Conservation (phyloP, 345 rosid species). For the Raphanus raphanistrum region DNA sequence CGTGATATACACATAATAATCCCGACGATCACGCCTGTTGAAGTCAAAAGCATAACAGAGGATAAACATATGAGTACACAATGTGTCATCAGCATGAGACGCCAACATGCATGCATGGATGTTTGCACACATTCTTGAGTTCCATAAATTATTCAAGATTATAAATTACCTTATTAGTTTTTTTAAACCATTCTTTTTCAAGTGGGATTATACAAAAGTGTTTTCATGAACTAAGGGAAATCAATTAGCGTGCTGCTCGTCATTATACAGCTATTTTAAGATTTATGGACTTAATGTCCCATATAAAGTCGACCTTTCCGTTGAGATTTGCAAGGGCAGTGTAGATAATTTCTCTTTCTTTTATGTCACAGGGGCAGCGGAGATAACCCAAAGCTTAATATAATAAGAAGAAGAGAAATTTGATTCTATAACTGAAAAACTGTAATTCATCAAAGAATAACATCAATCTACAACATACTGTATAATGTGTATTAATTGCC, state of each 20-base stretch:
- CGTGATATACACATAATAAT: slow-evolving; percentile 33
- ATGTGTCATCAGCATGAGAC: slow-evolving; percentile 10
- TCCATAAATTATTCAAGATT: slow-evolving; percentile 3
- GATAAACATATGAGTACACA: slow-evolving; percentile 19
- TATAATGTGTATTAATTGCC: too few relatives aligned
- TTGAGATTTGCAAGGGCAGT: not conserved
- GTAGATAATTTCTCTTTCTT: not conserved
- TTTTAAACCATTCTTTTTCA: not conserved
- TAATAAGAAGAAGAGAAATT: not conserved
- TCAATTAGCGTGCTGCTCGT: slow-evolving; percentile 27
- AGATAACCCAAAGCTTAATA: not conserved
- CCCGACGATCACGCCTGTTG: slow-evolving; percentile 26
- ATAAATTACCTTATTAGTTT: not conserved
- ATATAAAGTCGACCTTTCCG: not conserved
- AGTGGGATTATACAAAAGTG: slow-evolving; percentile 19
- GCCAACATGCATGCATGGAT: slow-evolving; percentile 27
- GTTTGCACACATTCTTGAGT: slow-evolving; percentile 27
- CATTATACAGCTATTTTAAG: slow-evolving; percentile 30
- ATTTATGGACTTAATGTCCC: slow-evolving; percentile 11
- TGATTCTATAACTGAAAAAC: not conserved
- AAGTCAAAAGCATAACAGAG: slow-evolving; percentile 22
- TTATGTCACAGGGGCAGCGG: not conserved
- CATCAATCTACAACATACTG: not conserved
- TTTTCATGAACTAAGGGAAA: slow-evolving; percentile 15
- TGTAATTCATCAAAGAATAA: not conserved